A percentile compares a stretch with the other conserved stretches of the same genome.
Conservation (phyloP, 108 stramenopile species). For the Phaeodactylum tricornutum region DNA sequence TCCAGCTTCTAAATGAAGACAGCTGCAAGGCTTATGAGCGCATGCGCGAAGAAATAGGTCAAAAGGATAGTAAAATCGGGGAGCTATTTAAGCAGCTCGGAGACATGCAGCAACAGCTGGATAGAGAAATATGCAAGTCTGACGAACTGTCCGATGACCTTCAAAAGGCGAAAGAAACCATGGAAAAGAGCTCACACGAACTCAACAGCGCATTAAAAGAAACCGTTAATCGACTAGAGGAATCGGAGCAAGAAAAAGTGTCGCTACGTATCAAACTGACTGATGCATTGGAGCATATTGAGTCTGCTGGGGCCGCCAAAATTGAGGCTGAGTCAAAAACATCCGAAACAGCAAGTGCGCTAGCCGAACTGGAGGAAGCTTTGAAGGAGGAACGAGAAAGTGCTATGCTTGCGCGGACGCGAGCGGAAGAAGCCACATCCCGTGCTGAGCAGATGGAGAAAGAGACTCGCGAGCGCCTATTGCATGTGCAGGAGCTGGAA, state of each 20-base stretch:
- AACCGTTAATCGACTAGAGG: background rate
- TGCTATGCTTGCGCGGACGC: too few species aligned
- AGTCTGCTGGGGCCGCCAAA: too few species aligned
- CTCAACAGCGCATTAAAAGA: constrained; percentile 5
- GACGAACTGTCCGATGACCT: constrained; percentile 5
- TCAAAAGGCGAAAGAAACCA: constrained; percentile 11
- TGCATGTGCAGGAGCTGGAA: constrained; percentile 10
- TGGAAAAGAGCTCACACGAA: constrained; percentile 1
- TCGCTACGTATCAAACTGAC: too few species aligned
- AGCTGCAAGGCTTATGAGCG: constrained; percentile 10
- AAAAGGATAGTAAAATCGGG: constrained; percentile 18
- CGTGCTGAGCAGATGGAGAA: background rate
- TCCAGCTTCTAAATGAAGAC: constrained; percentile 14
- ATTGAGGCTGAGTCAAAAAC: too few species aligned
- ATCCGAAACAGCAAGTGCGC: too few species aligned
- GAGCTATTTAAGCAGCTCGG: constrained; percentile 18
- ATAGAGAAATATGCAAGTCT: background rate
- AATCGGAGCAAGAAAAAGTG: too few species aligned
- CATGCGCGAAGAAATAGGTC: constrained; percentile 9
- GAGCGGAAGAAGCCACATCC: too few species aligned
- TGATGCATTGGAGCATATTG: too few species aligned
- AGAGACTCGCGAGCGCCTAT: background rate
- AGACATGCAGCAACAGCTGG: constrained; percentile 2
- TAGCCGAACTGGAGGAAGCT: too few species aligned
- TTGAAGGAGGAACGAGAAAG: too few species aligned